A percentile compares a stretch with the other conserved stretches of the same genome.
These are phyloP conservation scores for Coriaria nepalensis DNA, from an alignment of 306 rosid genomes.

Conservation along the genomic window DNA sequence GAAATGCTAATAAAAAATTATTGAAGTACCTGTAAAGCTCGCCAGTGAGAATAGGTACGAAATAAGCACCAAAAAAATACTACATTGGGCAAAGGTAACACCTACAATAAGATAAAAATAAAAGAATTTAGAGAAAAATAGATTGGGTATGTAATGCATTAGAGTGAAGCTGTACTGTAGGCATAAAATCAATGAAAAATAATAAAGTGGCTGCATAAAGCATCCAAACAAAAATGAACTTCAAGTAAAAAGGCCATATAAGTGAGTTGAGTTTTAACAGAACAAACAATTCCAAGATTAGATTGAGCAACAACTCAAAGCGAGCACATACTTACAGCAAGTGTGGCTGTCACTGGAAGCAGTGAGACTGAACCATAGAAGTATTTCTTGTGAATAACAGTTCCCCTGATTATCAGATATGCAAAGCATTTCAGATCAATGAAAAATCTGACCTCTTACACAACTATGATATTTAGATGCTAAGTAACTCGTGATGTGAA, in stretches of 20 bases:
- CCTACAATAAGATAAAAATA: constrained; percentile 31
- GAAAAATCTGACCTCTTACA: too few relatives aligned
- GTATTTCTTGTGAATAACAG: constrained; percentile 56
- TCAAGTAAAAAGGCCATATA: too few relatives aligned
- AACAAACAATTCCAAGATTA: constrained; percentile 1
- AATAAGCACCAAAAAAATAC: constrained; percentile 78
- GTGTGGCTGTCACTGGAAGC: constrained; percentile 68
- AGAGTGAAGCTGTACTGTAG: too few relatives aligned
- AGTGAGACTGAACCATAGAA: constrained; percentile 55
- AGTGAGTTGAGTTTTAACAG: too few relatives aligned
- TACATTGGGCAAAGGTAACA: constrained; percentile 83
- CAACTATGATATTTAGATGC: too few relatives aligned
- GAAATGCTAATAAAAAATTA: neutral
- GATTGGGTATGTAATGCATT: constrained; percentile 2
- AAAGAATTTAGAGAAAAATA: constrained; percentile 15
- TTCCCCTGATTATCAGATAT: constrained; percentile 49
- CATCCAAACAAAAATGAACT: too few relatives aligned
- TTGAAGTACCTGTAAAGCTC: constrained; percentile 60
- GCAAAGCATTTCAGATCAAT: constrained; percentile 16
- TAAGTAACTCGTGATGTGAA: too few relatives aligned
- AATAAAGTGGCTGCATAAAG: neutral
- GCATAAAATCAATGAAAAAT: constrained; percentile 7
- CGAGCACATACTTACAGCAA: constrained; percentile 51
- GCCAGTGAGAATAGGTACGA: constrained; percentile 89
- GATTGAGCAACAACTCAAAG: neutral